Percentiles rank a stretch among this genome's conserved stretches.
These are phyloP conservation scores for Pseudocercospora musae DNA, from an alignment of 2,329 filamentous ascomycete species.

Conservation along the genomic window DNA sequence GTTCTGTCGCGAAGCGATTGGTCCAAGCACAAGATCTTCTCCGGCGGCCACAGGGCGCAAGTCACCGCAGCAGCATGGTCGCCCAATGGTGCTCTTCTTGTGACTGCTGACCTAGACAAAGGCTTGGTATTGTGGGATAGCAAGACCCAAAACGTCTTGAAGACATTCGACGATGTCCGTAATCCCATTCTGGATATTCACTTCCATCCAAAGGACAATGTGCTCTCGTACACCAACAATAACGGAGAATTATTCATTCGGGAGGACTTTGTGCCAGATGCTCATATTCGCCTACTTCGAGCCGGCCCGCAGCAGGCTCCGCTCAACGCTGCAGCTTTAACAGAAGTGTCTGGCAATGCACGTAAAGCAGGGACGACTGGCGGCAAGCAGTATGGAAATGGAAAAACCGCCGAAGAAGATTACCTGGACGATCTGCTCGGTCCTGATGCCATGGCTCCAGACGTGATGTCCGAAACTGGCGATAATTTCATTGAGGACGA, in stretches of 20 bases:
- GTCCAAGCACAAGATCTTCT: constrained; percentile 78
- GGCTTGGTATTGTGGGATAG: constrained; percentile 84
- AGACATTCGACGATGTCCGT: constrained; percentile 66
- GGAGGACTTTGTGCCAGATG: constrained; percentile 59
- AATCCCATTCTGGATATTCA: constrained; percentile 78
- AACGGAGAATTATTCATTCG: constrained; percentile 94
- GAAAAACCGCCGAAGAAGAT: constrained; percentile 59
- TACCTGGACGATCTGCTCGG: constrained; percentile 81
- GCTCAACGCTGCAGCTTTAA: constrained; percentile 76
- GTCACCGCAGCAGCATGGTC: constrained; percentile 91
- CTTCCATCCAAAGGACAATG: constrained; percentile 89
- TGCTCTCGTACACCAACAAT: constrained; percentile 85
- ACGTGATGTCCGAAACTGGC: constrained; percentile 55
- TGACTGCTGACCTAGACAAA: constrained; percentile 55
- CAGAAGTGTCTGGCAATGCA: constrained; percentile 65
- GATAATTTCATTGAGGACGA: constrained; percentile 93
- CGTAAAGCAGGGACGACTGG: constrained; percentile 57
- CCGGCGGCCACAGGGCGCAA: constrained; percentile 74
- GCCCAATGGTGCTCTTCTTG: constrained; percentile 85
- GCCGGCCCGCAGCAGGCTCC: constrained; percentile 70
- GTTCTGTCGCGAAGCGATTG: constrained; percentile 86
- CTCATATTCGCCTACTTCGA: constrained; percentile 48
- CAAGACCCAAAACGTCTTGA: constrained; percentile 77
- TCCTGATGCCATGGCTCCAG: constrained; percentile 58
- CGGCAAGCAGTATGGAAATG: constrained; percentile 44